Conservation (phyloP, 768 basidiomycete genomes). For the Russula griseocarnosa region DNA sequence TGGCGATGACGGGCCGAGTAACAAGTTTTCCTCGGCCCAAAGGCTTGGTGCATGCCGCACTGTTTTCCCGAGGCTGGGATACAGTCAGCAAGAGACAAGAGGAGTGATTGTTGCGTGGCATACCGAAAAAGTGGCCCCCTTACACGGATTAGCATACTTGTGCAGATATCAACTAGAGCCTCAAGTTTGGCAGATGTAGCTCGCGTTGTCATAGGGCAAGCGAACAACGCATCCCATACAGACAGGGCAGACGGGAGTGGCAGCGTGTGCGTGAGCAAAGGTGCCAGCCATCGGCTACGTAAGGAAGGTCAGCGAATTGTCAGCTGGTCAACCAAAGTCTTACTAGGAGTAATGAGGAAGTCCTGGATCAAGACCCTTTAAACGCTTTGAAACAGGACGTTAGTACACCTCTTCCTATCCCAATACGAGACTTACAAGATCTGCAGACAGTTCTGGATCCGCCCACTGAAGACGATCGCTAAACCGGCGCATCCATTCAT, state of each 20-base stretch:
- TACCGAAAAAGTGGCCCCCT: conserved; percentile 55
- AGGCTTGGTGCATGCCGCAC: conserved; percentile 44
- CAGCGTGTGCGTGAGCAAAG: conserved; percentile 68
- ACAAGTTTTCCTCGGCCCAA: conserved; percentile 48
- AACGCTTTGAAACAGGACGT: conserved; percentile 41
- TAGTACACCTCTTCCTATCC: not conserved
- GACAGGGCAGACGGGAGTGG: conserved; percentile 55
- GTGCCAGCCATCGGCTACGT: conserved; percentile 67
- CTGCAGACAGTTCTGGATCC: conserved; percentile 56
- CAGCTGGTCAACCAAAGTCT: conserved; percentile 32
- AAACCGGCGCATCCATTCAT: conserved; percentile 58
- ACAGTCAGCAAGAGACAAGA: conserved; percentile 7
- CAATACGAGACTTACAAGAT: conserved; percentile 46
- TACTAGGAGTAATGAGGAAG: conserved; percentile 81
- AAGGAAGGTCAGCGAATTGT: not conserved
- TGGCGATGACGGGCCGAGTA: conserved; percentile 41
- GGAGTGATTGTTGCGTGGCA: conserved; percentile 23
- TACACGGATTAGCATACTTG: conserved; percentile 61
- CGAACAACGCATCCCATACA: conserved; percentile 71
- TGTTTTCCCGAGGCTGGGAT: conserved; percentile 51
- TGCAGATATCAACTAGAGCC: conserved; percentile 64
- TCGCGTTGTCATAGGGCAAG: conserved; percentile 51
- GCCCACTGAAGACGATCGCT: conserved; percentile 58
- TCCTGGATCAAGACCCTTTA: conserved; percentile 62
- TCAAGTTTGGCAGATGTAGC: conserved; percentile 59